Conservation (phyloP, 2,329 filamentous ascomycete species). For the Lojkania enalia region DNA sequence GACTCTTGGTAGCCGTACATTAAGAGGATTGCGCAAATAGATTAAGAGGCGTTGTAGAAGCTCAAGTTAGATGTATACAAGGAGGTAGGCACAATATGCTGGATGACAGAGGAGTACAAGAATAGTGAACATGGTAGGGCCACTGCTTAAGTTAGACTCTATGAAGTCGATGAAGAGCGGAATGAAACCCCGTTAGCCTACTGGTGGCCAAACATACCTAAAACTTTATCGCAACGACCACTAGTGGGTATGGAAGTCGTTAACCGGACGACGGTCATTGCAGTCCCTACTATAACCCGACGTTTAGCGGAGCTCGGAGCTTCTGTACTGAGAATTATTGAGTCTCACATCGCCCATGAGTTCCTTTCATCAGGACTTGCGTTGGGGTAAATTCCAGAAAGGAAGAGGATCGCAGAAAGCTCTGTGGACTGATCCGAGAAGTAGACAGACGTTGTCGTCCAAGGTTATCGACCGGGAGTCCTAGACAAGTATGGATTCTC, state of each 20-base stretch:
- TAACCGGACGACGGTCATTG: slow-evolving; percentile 55
- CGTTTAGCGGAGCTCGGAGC: slow-evolving; percentile 53
- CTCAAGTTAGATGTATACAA: slow-evolving; percentile 44
- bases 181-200: slow-evolving; percentile 33
- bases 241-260: slow-evolving; percentile 56
- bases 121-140: slow-evolving; percentile 48
- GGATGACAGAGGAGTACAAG: slow-evolving; percentile 44
- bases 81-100: slow-evolving; percentile 48
- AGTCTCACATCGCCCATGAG: slow-evolving; percentile 44
- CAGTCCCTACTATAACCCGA: slow-evolving; percentile 50
- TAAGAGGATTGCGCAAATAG: slow-evolving; percentile 39
- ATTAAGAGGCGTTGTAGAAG: slow-evolving; percentile 40
- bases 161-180: slow-evolving; percentile 40
- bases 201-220: slow-evolving; percentile 48
- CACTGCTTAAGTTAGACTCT: slow-evolving; percentile 48
- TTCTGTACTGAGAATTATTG: slow-evolving; percentile 52
- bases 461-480: slow-evolving; percentile 55
- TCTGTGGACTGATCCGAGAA: slow-evolving; percentile 49
- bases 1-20: slow-evolving; percentile 39
- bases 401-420: slow-evolving; percentile 43
- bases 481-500: slow-evolving; percentile 54
- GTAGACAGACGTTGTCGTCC: slow-evolving; percentile 58
- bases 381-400: slow-evolving; percentile 55
- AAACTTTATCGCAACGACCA: slow-evolving; percentile 43
- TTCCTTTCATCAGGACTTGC: slow-evolving; percentile 51